A percentile compares a stretch with the other conserved stretches of the same genome.
phyloP scores from a whole-genome alignment of 306 rosid species.

The Purshia tridentata region DNA sequence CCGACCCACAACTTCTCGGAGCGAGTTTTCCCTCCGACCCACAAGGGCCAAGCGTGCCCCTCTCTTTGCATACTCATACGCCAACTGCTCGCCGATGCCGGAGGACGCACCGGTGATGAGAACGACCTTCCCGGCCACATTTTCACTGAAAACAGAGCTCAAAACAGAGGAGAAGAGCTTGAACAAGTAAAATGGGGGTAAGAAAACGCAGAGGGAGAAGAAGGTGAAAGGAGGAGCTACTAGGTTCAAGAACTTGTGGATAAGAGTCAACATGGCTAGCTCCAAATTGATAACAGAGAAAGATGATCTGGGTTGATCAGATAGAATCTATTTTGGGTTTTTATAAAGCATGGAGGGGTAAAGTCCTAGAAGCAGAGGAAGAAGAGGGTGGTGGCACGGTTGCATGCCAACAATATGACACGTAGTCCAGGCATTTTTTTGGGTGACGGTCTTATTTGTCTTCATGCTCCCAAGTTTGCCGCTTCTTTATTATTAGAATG shows the following conservation, averaged over 20 bases:
- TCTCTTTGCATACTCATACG: conserved; percentile 71
- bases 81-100: conserved; percentile 61
- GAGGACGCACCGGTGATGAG: conserved; percentile 77
- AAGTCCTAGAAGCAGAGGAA: background rate
- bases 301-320: background rate
- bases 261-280: conserved; percentile 33
- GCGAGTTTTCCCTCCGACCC: conserved; percentile 45
- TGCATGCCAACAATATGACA: conserved; percentile 37
- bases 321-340: background rate
- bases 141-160: conserved; percentile 38
- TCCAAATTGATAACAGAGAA: background rate
- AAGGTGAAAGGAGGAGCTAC: conserved; percentile 59
- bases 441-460: background rate
- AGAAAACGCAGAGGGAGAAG: conserved; percentile 46
- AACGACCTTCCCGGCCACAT: conserved; percentile 57
- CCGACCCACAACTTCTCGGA: conserved; percentile 47
- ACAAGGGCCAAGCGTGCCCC: conserved; percentile 60
- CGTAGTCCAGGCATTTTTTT: conserved; percentile 7
- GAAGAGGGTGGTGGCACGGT: conserved; percentile 33
- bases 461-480: background rate
- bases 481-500: background rate
- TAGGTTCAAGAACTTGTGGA: conserved; percentile 49
- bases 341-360: background rate
- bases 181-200: conserved; percentile 50
- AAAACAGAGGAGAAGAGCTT: conserved; percentile 37